Evolutionary conservation across 352 stramenopile species (phyloP), one percentile per base, ranked within the genome.

Genomic region (Globisporangium abappressorium): DNA sequence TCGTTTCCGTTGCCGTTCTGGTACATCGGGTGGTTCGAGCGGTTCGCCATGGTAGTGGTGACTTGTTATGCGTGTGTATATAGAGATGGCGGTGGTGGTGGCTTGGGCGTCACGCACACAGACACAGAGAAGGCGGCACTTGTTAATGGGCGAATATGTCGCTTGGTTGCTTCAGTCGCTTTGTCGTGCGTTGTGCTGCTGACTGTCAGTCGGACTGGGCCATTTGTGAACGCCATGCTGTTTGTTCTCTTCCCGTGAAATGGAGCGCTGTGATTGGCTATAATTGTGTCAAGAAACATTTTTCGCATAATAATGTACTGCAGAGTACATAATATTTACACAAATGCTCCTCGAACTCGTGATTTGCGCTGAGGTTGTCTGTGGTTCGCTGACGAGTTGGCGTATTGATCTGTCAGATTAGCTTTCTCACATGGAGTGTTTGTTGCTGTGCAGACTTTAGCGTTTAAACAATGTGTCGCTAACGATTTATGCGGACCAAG

Each of bases 21-120:
- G 62, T 80, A 82, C 70, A 77, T 79, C 41, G 73, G 73, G 69
- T 79, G 76, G 65, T 79, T 80, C 28, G 73, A 71, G n/a, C 72
- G 75, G 26, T 62, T 65, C 47, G 65, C 65, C 65, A 70, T 70
- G 11, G 4, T 47, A 5, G 36, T 20, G 43, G 26, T 1, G 28
- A 11, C 5, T 55, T 33, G 14, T 57, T 26, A 26, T 26, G 24
- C 24, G 24, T 26, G 18, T 20, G 6, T 33, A 51, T 36, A 51
- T 15, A 47, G 20, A 47, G 24, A 3, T 24, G 55, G 22, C 20
- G 55, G 28, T 46, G 55, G 34, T 61, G 18, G n/a, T 47, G 57
- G 41, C 41, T 15, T 47, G 41, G 41, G 41, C 15, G 41, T n/a
- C 38, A 9, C 41, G 8, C 26, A 57, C 12, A 36, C 5, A 20